Base-by-base conservation (phyloP, 345 rosid species). In the Ceriops zippeliana region DNA sequence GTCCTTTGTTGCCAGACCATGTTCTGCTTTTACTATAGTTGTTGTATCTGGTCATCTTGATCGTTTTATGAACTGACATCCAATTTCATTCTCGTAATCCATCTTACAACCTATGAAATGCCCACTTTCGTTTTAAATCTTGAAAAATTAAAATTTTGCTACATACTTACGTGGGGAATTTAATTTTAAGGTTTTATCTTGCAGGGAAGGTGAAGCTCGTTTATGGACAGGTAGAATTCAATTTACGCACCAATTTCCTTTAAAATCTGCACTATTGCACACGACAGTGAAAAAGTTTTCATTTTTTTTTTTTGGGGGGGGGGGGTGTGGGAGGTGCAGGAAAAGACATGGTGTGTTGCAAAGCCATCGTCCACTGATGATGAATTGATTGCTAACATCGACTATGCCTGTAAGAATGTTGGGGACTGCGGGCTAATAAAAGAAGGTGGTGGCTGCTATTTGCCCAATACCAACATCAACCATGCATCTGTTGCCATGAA, bases 401-500 rank as follows among this genome's bases (percentile, higher is more conserved):
- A 38, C 32, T 71, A 19, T 56, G 63, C 57, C 1, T 71, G 75
- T 42, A 34, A 47, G 20, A 24, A 63, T 19, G 10, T 63, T 4
- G 24, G 5, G 15, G 31, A 63, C 7, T 71, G 69, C 63, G 8
- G 17, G 31, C 20, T 30, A 1, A 63, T 71, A 17, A 35, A 71
- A 58, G 28, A 31, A 46, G 53, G 53, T 28, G 75, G 75, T 8
- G n/a, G 31, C 52, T 71, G 75, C 35, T 57, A 42, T 19, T 5
- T 7, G 8, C 75, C 75, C 1, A 20, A 46, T 26, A 42, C 56
- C 38, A 7, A 2, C 13, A 56, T 71, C 7, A 71, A 71, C 49
- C 75, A 64, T 57, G 75, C 75, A 0, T 63, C 75, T 19, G 69
- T 64, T 24, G 69, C 31, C 16, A 71, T 71, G 69, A 71, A 71